Percentiles rank a stretch among this genome's conserved stretches.
These are phyloP conservation scores for Aspergillus conjunctus DNA, from an alignment of 495 filamentous ascomycete species.

Conservation along the genomic window DNA sequence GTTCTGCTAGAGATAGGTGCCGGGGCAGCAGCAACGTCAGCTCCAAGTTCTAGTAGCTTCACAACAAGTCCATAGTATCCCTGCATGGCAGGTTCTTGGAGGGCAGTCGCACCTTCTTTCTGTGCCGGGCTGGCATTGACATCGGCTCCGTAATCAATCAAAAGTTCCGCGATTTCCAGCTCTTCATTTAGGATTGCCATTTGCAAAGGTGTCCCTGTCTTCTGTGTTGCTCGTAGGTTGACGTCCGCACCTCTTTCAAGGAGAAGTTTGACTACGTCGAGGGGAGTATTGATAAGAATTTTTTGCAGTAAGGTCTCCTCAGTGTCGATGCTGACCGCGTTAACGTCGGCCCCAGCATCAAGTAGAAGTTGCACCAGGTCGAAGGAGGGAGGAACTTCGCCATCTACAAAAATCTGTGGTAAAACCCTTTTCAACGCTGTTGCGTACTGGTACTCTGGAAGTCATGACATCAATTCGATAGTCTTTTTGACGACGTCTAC, in stretches of 20 bases:
- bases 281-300: neutral
- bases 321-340: neutral
- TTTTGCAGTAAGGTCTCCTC: neutral
- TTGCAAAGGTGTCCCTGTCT: neutral
- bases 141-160: neutral
- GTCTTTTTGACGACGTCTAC: neutral
- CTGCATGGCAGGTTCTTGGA: neutral
- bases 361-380: neutral
- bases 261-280: neutral
- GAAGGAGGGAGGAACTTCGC: neutral
- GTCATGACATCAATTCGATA: neutral
- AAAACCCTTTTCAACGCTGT: neutral
- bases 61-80: neutral
- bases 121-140: neutral
- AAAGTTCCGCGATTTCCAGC: neutral
- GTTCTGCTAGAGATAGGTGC: neutral
- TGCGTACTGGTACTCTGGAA: neutral
- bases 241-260: neutral
- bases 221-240: neutral
- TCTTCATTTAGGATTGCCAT: neutral
- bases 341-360: neutral
- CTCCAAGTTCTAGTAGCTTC: neutral
- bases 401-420: neutral
- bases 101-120: neutral
- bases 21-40: neutral